Evolutionary conservation across 176 grass and related monocot species (phyloP), one percentile per base, ranked within the genome.

Genomic region (Musa troglodytarum): DNA sequence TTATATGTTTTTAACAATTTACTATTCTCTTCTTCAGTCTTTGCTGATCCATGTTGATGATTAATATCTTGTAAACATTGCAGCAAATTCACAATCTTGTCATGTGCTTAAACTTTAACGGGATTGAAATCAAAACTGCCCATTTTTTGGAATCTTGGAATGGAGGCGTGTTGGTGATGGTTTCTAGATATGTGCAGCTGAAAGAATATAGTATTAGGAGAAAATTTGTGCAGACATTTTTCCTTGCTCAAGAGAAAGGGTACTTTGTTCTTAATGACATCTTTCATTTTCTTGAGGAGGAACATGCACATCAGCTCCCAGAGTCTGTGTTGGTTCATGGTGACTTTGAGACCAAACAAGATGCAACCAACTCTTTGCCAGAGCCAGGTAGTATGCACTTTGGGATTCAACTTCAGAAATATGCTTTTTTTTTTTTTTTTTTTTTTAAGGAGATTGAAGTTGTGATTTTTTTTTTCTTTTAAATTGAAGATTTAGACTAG

Each of bases 211-310:
- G 4, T 74, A 58, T 83, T 58, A 83, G 87, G 76, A 93, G 88
- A 78, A 84, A 93, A 61, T 99, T 99, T 72, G 78, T 99, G 54
- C 96, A 99, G 74, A 99, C 71, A 55, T 95, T 99, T 73, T 94
- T 99, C 77, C 85, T 99, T 77, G 96, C 96, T 1, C 96, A 99
- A 72, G 95, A 99, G 81, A 94, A 99, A 77, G 96, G 96, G 26
- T 99, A 89, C 77, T 99, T 92, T 89, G 88, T 99, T 68, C 90
- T 99, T 61, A 99, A 89, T 56, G 96, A 99, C 86, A 89, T 94
- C 75, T 91, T 94, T 67, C 91, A 99, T 55, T 87, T 95, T 14
- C 88, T 99, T 71, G 91, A 99, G 73, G 82, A 92, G 85, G 96
- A 99, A 76, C 86, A 94, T 65, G 74, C 63, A 53, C 78, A 89